A percentile compares a stretch with the other conserved stretches of the same genome.
These are phyloP conservation scores for Spergularia bocconei DNA, from an alignment of 148 eudicot genomes.

Conservation along the genomic window DNA sequence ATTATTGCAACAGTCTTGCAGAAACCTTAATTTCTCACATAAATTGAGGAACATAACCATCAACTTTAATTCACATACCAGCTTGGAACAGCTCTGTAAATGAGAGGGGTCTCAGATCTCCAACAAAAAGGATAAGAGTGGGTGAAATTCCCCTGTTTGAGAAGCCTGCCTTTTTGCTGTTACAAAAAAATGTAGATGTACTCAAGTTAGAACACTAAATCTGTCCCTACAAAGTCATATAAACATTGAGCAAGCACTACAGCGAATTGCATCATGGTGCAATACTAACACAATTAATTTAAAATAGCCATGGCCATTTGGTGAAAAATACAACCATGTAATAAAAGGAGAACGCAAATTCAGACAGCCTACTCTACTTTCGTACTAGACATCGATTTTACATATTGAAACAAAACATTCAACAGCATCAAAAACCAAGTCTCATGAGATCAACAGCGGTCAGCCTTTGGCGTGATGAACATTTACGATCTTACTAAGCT, in stretches of 20 bases:
- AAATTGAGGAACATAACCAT: background rate
- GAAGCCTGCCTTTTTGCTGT: constrained; percentile 80
- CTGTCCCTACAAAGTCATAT: background rate
- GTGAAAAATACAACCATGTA: background rate
- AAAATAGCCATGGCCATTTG: too few species aligned
- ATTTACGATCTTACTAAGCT: background rate
- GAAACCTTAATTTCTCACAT: background rate
- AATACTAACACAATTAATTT: background rate
- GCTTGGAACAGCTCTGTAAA: constrained; percentile 98
- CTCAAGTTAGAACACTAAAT: background rate
- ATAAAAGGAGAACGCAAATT: background rate
- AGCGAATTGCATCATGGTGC: background rate
- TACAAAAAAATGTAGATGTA: background rate
- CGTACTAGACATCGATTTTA: too few species aligned
- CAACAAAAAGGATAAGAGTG: constrained; percentile 94
- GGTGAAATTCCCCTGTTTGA: constrained; percentile 75
- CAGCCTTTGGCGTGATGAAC: background rate
- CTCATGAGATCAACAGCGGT: background rate
- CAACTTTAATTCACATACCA: constrained; percentile 43
- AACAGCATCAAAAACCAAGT: background rate
- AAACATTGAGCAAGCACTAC: constrained; percentile 2
- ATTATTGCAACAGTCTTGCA: background rate
- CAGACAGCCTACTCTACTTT: background rate
- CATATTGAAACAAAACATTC: too few species aligned
- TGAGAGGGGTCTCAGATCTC: constrained; percentile 98